Evolutionary conservation across 352 stramenopile species (phyloP).

Genomic region (Globisporangium takayamanum): DNA sequence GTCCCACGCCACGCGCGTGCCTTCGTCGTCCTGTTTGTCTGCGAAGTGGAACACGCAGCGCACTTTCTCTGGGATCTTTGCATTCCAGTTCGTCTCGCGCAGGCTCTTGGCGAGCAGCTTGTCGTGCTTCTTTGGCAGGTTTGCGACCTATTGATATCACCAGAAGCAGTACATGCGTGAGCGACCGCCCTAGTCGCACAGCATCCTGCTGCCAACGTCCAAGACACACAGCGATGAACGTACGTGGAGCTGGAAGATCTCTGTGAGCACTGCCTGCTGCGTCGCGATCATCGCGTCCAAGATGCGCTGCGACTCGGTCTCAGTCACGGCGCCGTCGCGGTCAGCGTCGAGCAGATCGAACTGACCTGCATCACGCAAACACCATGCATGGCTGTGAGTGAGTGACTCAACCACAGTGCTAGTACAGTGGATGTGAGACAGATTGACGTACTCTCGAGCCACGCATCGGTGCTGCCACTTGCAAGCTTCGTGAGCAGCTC

Average conservation of each 20-base stretch:
- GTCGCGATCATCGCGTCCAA: slow-evolving; percentile 53
- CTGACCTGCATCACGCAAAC: slow-evolving; percentile 24
- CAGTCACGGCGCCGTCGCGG: slow-evolving; percentile 41
- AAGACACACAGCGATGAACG: slow-evolving; percentile 3
- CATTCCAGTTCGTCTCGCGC: slow-evolving; percentile 55
- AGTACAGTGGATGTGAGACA: slow-evolving; percentile 9
- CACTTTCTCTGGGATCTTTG: slow-evolving; percentile 69
- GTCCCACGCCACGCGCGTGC: slow-evolving; percentile 51
- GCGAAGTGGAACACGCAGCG: slow-evolving; percentile 71
- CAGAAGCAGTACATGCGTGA: background rate
- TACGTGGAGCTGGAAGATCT: slow-evolving; percentile 65
- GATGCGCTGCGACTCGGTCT: slow-evolving; percentile 47
- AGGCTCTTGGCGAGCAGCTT: slow-evolving; percentile 46
- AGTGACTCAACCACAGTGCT: background rate
- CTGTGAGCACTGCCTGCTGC: slow-evolving; percentile 46
- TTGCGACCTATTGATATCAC: slow-evolving; percentile 27
- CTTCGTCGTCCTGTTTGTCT: slow-evolving; percentile 48
- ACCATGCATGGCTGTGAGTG: background rate
- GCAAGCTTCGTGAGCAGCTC: slow-evolving; percentile 31
- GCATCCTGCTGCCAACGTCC: background rate
- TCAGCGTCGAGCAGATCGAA: slow-evolving; percentile 59
- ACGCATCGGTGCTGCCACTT: slow-evolving; percentile 31
- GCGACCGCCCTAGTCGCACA: background rate
- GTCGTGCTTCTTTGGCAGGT: slow-evolving; percentile 56
- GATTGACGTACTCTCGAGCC: slow-evolving; percentile 30